A percentile compares a stretch with the other conserved stretches of the same genome.
phyloP scores from a whole-genome alignment of 805 yeast species.

The Lachancea fermentati region DNA sequence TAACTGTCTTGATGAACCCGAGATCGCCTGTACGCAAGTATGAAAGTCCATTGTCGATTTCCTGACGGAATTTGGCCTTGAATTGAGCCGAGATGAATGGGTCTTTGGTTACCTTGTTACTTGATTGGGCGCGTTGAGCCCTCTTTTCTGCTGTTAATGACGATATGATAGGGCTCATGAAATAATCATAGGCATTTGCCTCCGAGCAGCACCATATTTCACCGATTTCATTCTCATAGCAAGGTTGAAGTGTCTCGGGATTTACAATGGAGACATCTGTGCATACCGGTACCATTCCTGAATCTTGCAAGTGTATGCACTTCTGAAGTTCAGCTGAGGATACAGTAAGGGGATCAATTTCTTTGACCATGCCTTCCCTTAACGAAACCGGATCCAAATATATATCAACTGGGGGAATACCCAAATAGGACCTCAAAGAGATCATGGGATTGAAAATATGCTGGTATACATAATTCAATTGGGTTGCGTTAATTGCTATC shows the following conservation, averaged over 20 bases:
- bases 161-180: conserved; percentile 35
- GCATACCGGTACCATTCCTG: conserved; percentile 93
- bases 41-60: conserved; percentile 54
- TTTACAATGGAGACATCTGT: conserved; percentile 92
- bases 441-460: conserved; percentile 79
- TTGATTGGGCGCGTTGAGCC: background rate
- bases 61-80: conserved; percentile 52
- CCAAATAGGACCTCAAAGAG: conserved; percentile 72
- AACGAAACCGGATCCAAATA: conserved; percentile 84
- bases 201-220: conserved; percentile 96
- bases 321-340: conserved; percentile 9
- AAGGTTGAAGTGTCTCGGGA: conserved; percentile 78
- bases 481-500: conserved; percentile 58
- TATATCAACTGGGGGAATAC: conserved; percentile 80
- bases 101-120: conserved; percentile 39
- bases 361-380: conserved; percentile 80
- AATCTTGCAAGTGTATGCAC: conserved; percentile 79
- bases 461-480: conserved; percentile 72
- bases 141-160: conserved; percentile 1
- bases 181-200: conserved; percentile 63
- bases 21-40: conserved; percentile 90
- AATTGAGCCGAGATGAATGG: conserved; percentile 50
- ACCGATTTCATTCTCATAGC: conserved; percentile 88
- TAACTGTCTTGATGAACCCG: conserved; percentile 81
- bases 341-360: conserved; percentile 53